These are phyloP conservation scores for Thermothelomyces thermophilus DNA, from an alignment of 2,329 filamentous ascomycete species.

Conservation along the genomic window DNA sequence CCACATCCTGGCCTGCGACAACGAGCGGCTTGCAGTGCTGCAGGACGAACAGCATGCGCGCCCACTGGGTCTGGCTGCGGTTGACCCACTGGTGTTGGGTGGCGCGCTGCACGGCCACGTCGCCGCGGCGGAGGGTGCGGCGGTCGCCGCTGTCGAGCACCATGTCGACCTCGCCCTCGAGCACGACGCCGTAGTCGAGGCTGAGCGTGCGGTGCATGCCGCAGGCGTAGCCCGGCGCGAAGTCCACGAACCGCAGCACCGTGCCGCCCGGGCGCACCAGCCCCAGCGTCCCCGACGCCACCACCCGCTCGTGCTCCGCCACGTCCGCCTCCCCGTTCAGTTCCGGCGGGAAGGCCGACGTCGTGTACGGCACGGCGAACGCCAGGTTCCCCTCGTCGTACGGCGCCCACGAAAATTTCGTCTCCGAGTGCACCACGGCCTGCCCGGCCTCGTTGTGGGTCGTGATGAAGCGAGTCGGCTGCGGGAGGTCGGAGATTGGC, in stretches of 20 bases:
- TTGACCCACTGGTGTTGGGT: slow-evolving; percentile 43
- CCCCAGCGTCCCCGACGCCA: slow-evolving; percentile 34
- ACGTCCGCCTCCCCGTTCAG: slow-evolving; percentile 38
- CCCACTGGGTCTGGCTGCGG: slow-evolving; percentile 35
- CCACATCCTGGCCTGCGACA: slow-evolving; percentile 18
- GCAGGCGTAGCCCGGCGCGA: slow-evolving; percentile 36
- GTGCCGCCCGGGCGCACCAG: slow-evolving; percentile 31
- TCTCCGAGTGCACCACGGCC: slow-evolving; percentile 32
- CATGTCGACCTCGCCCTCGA: slow-evolving; percentile 43
- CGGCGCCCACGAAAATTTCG: slow-evolving; percentile 25
- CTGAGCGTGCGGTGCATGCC: slow-evolving; percentile 43
- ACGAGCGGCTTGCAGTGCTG: slow-evolving; percentile 23
- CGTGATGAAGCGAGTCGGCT: slow-evolving; percentile 31
- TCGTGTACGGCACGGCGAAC: slow-evolving; percentile 39
- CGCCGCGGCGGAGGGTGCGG: slow-evolving; percentile 36
- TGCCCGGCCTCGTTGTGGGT: slow-evolving; percentile 30
- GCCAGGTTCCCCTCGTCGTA: slow-evolving; percentile 31
- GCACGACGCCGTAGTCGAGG: slow-evolving; percentile 43
- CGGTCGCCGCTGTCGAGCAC: slow-evolving; percentile 40
- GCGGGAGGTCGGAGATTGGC: slow-evolving; percentile 25
- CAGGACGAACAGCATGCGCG: slow-evolving; percentile 32
- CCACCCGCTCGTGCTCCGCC: slow-evolving; percentile 30
- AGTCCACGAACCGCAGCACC: slow-evolving; percentile 40
- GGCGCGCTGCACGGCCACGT: slow-evolving; percentile 42
- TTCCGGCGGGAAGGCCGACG: slow-evolving; percentile 33